Conservation (phyloP, 805 yeast species). For the Monosporozyma solicola region DNA sequence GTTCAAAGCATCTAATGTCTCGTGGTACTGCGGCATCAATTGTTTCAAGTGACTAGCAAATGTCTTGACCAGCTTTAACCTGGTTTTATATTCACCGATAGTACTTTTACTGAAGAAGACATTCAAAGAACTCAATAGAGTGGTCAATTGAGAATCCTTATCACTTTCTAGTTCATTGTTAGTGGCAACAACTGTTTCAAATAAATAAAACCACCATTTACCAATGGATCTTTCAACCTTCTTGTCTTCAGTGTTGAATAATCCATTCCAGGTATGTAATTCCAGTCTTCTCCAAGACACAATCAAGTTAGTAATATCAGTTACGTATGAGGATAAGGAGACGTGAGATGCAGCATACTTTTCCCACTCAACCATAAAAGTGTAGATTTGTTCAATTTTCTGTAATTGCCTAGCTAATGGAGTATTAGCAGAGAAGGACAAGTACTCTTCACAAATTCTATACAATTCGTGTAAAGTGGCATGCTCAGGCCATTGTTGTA, state of each 20-base stretch:
- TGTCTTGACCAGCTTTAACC: slow-evolving; percentile 55
- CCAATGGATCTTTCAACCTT: slow-evolving; percentile 44
- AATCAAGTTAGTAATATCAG: slow-evolving; percentile 54
- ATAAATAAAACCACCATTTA: slow-evolving; percentile 87
- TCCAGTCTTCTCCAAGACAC: slow-evolving; percentile 90
- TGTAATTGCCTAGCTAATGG: slow-evolving; percentile 73
- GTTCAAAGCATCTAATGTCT: slow-evolving; percentile 21
- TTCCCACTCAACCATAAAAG: slow-evolving; percentile 85
- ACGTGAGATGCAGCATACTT: slow-evolving; percentile 78
- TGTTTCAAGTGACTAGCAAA: slow-evolving; percentile 46
- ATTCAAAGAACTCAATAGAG: slow-evolving; percentile 52
- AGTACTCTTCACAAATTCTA: slow-evolving; percentile 56
- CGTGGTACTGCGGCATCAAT: slow-evolving; percentile 21
- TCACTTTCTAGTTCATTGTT: slow-evolving; percentile 24
- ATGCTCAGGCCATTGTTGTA: slow-evolving; percentile 88
- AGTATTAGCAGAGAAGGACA: slow-evolving; percentile 50
- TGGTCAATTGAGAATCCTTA: slow-evolving; percentile 2
- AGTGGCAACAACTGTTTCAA: slow-evolving; percentile 62
- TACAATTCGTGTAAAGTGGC: slow-evolving; percentile 68
- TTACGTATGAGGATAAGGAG: slow-evolving; percentile 47
- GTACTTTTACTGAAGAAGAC: slow-evolving; percentile 68
- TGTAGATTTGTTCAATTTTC: slow-evolving; percentile 79
- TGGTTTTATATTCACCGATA: slow-evolving; percentile 58
- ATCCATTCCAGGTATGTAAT: slow-evolving; percentile 71
- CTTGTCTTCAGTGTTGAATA: slow-evolving; percentile 58